Percentiles rank a stretch among this genome's conserved stretches.
Conservation (phyloP, 805 yeast species). For the Ascoidea rubescens region DNA sequence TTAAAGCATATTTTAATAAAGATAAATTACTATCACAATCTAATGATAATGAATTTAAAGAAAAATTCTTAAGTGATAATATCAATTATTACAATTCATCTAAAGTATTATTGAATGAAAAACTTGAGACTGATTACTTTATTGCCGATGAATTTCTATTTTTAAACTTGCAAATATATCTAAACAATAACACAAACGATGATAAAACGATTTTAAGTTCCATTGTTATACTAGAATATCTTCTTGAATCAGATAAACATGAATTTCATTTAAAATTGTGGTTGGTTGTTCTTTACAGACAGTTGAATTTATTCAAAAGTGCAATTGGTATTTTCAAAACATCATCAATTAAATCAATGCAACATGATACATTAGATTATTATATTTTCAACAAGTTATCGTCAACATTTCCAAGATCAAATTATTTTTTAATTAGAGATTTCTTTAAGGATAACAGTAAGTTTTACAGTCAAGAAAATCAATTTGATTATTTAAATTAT, state of each 20-base stretch:
- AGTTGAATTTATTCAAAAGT: conserved; percentile 2
- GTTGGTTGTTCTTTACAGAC: conserved; percentile 8
- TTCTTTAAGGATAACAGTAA: conserved; percentile 1
- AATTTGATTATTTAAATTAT: conserved; percentile 3
- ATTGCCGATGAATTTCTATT: conserved; percentile 54
- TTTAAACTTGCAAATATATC: conserved; percentile 30
- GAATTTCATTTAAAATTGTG: conserved; percentile 8
- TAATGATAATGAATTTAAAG: not conserved
- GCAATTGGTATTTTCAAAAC: conserved; percentile 1
- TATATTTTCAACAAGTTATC: conserved; percentile 4
- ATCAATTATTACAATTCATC: conserved; percentile 26
- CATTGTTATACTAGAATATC: conserved; percentile 2
- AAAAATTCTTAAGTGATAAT: conserved; percentile 18
- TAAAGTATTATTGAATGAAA: conserved; percentile 21
- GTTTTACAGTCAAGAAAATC: conserved; percentile 3
- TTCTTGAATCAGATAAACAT: conserved; percentile 3
- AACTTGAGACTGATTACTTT: conserved; percentile 55
- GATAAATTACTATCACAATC: conserved; percentile 10
- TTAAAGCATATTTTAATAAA: conserved; percentile 22
- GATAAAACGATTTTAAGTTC: conserved; percentile 1
- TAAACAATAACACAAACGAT: conserved; percentile 13
- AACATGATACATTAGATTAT: conserved; percentile 9
- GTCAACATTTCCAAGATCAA: conserved; percentile 2
- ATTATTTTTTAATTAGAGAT: not conserved
- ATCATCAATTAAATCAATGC: conserved; percentile 6